Percentiles rank a stretch among this genome's conserved stretches.
These are phyloP conservation scores for Monosporascus sp. DNA, from an alignment of 2,329 filamentous ascomycete species.

Conservation along the genomic window DNA sequence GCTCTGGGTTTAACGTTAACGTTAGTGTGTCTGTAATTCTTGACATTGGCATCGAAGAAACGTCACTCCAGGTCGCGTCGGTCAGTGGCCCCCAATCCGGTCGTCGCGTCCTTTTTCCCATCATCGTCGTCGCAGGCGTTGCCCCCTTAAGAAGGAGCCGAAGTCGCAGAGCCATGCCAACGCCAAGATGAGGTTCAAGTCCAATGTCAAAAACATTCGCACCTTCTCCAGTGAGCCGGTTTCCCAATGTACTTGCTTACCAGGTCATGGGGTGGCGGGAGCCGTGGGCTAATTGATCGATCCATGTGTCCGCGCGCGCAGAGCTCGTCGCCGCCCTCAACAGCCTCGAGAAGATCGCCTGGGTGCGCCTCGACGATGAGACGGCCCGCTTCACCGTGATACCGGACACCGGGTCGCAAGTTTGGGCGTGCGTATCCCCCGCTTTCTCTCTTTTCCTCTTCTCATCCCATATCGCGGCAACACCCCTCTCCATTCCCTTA, in stretches of 20 bases:
- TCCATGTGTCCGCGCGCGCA: conserved; percentile 20
- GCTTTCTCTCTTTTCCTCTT: background rate
- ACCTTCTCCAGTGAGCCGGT: conserved; percentile 55
- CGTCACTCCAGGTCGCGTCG: no score
- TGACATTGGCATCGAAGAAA: no score
- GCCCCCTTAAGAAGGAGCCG: no score
- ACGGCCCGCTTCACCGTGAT: conserved; percentile 92
- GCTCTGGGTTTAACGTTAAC: no score
- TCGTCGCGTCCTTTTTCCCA: no score
- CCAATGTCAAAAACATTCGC: conserved; percentile 60
- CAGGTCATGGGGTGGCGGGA: background rate
- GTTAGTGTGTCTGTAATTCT: no score
- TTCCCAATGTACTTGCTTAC: background rate
- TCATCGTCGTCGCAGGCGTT: no score
- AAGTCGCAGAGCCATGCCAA: background rate
- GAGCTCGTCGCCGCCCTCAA: conserved; percentile 61
- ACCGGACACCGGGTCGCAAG: conserved; percentile 88
- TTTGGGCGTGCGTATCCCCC: conserved; percentile 72
- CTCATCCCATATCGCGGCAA: no score
- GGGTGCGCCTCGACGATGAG: conserved; percentile 84
- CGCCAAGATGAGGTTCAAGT: conserved; percentile 58
- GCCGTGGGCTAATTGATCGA: no score
- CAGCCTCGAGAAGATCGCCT: conserved; percentile 75
- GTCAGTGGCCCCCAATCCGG: no score
- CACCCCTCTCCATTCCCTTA: background rate